Percentiles rank a stretch among this genome's conserved stretches.
phyloP scores from a whole-genome alignment of 768 basidiomycete species.

The Coprinopsis marcescibilis region DNA sequence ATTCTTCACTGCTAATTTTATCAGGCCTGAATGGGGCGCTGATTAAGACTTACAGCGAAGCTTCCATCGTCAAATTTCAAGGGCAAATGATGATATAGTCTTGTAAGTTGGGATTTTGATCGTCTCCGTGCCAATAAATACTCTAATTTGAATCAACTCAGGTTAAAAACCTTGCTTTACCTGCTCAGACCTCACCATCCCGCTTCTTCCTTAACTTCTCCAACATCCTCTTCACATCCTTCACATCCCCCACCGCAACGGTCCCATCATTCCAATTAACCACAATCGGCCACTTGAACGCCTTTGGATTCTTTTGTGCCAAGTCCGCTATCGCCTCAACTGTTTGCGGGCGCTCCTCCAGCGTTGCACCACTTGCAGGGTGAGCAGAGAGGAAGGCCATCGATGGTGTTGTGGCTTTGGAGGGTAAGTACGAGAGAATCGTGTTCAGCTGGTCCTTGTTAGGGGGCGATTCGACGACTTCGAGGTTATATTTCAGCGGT shows the following conservation, averaged over 20 bases:
- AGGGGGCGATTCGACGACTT: conserved; percentile 63
- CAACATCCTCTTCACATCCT: conserved; percentile 62
- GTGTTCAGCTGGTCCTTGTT: conserved; percentile 63
- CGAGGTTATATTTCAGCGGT: conserved; percentile 65
- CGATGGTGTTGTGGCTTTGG: conserved; percentile 31
- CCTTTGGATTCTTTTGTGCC: conserved; percentile 49
- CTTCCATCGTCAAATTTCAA: too few species aligned
- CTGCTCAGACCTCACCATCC: too few species aligned
- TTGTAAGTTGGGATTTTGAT: too few species aligned
- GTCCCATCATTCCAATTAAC: conserved; percentile 71
- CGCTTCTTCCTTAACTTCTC: conserved; percentile 59
- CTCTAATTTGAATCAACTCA: too few species aligned
- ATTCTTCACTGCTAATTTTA: too few species aligned
- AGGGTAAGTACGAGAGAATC: conserved; percentile 57
- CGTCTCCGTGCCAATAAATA: too few species aligned
- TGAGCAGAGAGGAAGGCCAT: conserved; percentile 58
- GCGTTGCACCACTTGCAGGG: conserved; percentile 35
- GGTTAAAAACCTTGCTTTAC: too few species aligned
- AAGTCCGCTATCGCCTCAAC: conserved; percentile 43
- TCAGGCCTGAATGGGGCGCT: too few species aligned
- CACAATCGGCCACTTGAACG: conserved; percentile 74
- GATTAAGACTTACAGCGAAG: too few species aligned
- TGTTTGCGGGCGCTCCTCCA: conserved; percentile 32
- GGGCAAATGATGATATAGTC: too few species aligned
- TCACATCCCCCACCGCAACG: conserved; percentile 60